These are phyloP conservation scores for Trifolium fragiferum DNA, from an alignment of 306 rosid species.

Conservation along the genomic window DNA sequence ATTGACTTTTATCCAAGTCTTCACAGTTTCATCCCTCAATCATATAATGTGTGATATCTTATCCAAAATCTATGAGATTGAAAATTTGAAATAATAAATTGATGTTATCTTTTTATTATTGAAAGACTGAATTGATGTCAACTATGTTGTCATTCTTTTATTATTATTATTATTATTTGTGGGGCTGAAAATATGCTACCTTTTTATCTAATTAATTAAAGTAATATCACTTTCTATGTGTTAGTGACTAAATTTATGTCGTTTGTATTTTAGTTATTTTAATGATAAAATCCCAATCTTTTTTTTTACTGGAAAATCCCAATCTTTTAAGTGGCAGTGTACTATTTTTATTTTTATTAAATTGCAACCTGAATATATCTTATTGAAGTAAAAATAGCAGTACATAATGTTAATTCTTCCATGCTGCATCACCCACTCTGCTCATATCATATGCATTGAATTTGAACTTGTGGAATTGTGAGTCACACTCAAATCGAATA, in stretches of 20 bases:
- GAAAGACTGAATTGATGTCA: background rate
- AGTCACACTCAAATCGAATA: background rate
- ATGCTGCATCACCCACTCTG: background rate
- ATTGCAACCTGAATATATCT: background rate
- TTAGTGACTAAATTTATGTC: background rate
- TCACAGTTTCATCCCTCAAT: background rate
- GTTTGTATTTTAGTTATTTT: background rate
- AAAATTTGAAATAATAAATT: background rate
- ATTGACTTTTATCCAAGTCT: background rate
- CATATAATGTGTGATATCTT: background rate
- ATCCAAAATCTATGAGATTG: background rate
- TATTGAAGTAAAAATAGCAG: background rate
- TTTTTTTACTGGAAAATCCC: too few relatives aligned
- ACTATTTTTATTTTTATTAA: background rate
- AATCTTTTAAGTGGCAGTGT: background rate
- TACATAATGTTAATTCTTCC: background rate
- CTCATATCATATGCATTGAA: background rate
- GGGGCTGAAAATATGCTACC: background rate
- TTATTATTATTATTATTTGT: background rate
- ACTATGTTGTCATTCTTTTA: background rate
- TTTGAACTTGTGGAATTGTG: background rate
- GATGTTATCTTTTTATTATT: background rate
- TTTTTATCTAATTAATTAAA: background rate
- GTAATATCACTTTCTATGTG: background rate
- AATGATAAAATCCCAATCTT: slow-evolving; percentile 1